phyloP scores from a whole-genome alignment of 768 basidiomycete species.

The Collybiopsis confluens region DNA sequence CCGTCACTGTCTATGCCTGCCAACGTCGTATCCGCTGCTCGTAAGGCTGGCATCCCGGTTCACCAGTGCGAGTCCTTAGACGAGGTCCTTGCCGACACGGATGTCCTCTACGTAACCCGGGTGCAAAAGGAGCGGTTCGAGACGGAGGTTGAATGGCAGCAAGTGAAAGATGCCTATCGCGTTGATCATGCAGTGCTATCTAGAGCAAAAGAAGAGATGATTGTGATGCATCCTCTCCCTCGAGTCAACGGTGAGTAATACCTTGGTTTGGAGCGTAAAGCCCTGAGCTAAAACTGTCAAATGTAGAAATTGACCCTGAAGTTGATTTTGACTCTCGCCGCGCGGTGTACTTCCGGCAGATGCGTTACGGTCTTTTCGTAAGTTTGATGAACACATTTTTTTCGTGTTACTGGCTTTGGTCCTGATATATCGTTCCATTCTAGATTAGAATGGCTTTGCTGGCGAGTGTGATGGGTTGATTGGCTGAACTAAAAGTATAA shows the following conservation, averaged over 20 bases:
- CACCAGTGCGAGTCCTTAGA: conserved; percentile 84
- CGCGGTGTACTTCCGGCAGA: conserved; percentile 97
- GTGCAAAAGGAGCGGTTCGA: conserved; percentile 94
- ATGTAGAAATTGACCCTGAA: conserved; percentile 94
- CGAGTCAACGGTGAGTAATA: conserved; percentile 70
- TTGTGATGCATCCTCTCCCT: conserved; percentile 99
- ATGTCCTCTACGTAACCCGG: conserved; percentile 95
- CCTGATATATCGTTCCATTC: too few relatives aligned
- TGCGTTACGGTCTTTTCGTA: conserved; percentile 97
- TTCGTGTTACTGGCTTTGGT: background rate
- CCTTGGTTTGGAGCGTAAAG: background rate
- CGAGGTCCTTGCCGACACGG: conserved; percentile 86
- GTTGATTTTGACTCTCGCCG: conserved; percentile 94
- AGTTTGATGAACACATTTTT: too few relatives aligned
- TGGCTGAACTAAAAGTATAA: background rate
- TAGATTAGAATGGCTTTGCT: conserved; percentile 82
- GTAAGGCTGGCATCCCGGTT: conserved; percentile 77
- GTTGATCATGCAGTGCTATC: conserved; percentile 93
- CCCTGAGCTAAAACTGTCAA: conserved; percentile 11
- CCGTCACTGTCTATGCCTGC: conserved; percentile 85
- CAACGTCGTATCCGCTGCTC: conserved; percentile 74
- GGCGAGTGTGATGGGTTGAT: conserved; percentile 49
- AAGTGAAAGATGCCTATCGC: conserved; percentile 88
- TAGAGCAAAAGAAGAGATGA: conserved; percentile 93
- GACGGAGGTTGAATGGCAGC: conserved; percentile 77